These are phyloP conservation scores for Penicillium sp. DNA, from an alignment of 2,329 filamentous ascomycete genomes.

Conservation along the genomic window DNA sequence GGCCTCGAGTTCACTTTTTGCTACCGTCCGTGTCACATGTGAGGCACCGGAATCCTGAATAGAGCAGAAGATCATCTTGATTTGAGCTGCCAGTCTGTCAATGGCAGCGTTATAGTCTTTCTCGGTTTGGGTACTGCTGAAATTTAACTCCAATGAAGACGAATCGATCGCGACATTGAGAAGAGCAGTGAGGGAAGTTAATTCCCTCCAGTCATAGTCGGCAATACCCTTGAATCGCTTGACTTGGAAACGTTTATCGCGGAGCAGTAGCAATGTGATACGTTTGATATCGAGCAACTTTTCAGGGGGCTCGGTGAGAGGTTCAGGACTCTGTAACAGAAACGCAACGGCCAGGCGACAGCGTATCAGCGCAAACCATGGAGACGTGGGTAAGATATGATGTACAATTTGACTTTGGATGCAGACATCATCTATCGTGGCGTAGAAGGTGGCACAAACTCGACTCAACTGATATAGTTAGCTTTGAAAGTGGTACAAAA, in stretches of 20 bases:
- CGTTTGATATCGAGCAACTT: slow-evolving; percentile 31
- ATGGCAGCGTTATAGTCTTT: slow-evolving; percentile 66
- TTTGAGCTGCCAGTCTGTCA: slow-evolving; percentile 61
- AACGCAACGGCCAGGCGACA: slow-evolving; percentile 41
- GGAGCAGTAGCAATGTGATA: slow-evolving; percentile 28
- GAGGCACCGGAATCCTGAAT: slow-evolving; percentile 75
- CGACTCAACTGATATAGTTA: slow-evolving; percentile 29
- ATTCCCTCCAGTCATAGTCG: slow-evolving; percentile 61
- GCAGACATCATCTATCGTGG: slow-evolving; percentile 38
- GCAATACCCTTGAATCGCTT: slow-evolving; percentile 26
- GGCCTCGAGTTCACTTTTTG: slow-evolving; percentile 72
- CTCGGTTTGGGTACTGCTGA: slow-evolving; percentile 37
- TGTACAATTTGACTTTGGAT: slow-evolving; percentile 43
- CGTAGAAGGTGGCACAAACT: slow-evolving; percentile 27
- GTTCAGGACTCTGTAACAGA: slow-evolving; percentile 28
- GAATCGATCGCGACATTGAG: slow-evolving; percentile 74
- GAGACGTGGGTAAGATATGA: slow-evolving; percentile 40
- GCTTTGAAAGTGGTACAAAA: background rate
- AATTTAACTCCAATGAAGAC: slow-evolving; percentile 44
- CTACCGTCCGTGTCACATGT: slow-evolving; percentile 69
- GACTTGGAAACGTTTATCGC: slow-evolving; percentile 33
- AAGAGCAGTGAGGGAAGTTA: slow-evolving; percentile 64
- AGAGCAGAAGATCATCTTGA: slow-evolving; percentile 57
- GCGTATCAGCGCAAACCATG: slow-evolving; percentile 39
- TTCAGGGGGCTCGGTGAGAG: slow-evolving; percentile 27